phyloP scores from a whole-genome alignment of 225 moss, liverwort and hornwort species.

The Straminergon stramineum region DNA sequence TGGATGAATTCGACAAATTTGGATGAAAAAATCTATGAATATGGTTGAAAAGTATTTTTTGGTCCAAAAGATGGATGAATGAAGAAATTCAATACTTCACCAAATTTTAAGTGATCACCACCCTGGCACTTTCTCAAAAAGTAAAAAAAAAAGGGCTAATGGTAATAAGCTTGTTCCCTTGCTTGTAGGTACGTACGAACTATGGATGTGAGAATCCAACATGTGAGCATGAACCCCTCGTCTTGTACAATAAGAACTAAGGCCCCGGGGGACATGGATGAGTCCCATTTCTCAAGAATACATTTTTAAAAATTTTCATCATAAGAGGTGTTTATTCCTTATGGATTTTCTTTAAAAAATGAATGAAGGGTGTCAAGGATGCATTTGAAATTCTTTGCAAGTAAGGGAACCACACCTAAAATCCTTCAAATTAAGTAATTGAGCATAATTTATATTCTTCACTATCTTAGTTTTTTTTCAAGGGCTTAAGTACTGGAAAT shows the following conservation, averaged over 20 bases:
- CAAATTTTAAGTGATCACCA: too few species aligned
- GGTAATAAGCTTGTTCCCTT: not conserved
- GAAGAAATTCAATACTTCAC: too few species aligned
- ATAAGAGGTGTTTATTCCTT: not conserved
- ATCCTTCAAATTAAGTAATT: not conserved
- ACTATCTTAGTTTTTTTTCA: not conserved
- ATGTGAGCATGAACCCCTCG: not conserved
- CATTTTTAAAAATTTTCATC: not conserved
- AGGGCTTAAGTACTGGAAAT: not conserved
- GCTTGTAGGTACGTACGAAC: not conserved
- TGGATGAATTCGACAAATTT: too few species aligned
- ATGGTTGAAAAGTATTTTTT: too few species aligned
- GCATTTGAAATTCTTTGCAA: not conserved
- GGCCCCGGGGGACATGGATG: not conserved
- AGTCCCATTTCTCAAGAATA: not conserved
- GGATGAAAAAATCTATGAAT: too few species aligned
- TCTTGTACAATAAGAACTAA: not conserved
- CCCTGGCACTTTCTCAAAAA: too few species aligned
- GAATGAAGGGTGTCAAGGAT: not conserved
- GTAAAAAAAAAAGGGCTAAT: too few species aligned
- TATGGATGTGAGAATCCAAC: not conserved
- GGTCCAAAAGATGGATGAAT: too few species aligned
- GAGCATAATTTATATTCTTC: not conserved
- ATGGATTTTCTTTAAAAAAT: accelerated
- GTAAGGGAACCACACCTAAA: accelerated